Evolutionary conservation across 495 filamentous ascomycete genomes (phyloP).

Genomic region (Xylaria scruposa): DNA sequence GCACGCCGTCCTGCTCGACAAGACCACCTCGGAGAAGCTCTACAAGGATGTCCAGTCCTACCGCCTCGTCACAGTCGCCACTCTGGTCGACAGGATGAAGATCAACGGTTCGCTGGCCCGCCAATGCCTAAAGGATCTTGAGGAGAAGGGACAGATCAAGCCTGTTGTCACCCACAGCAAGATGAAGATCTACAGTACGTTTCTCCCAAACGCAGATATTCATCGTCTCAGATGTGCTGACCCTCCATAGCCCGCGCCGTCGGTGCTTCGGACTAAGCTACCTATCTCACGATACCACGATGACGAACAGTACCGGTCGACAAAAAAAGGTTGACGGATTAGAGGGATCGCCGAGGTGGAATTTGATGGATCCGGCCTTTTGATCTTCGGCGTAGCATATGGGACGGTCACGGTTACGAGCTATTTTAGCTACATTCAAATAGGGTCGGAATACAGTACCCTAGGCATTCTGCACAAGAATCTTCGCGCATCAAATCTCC

Average conservation of each 20-base stretch:
- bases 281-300: constrained; percentile 46
- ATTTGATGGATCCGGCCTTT: constrained; percentile 42
- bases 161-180: constrained; percentile 96
- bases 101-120: constrained; percentile 98
- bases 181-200: constrained; percentile 98
- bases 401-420: constrained; percentile 43
- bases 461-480: constrained; percentile 34
- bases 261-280: constrained; percentile 61
- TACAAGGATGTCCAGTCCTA: constrained; percentile 99
- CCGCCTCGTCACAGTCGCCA: constrained; percentile 98
- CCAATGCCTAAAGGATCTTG: constrained; percentile 86
- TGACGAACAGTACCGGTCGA: constrained; percentile 36
- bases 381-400: constrained; percentile 46
- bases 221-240: constrained; percentile 42
- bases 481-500: constrained; percentile 21
- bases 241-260: constrained; percentile 63
- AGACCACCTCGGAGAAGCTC: constrained; percentile 85
- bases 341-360: constrained; percentile 39
- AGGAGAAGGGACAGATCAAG: constrained; percentile 98
- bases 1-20: constrained; percentile 85
- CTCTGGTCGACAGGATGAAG: constrained; percentile 98
- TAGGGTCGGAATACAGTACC: constrained; percentile 43
- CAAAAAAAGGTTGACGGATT: constrained; percentile 36
- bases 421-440: constrained; percentile 43
- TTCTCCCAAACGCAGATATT: neutral